phyloP scores from a whole-genome alignment of 2,329 filamentous ascomycete species.

The Neopestalotiopsis rosae region DNA sequence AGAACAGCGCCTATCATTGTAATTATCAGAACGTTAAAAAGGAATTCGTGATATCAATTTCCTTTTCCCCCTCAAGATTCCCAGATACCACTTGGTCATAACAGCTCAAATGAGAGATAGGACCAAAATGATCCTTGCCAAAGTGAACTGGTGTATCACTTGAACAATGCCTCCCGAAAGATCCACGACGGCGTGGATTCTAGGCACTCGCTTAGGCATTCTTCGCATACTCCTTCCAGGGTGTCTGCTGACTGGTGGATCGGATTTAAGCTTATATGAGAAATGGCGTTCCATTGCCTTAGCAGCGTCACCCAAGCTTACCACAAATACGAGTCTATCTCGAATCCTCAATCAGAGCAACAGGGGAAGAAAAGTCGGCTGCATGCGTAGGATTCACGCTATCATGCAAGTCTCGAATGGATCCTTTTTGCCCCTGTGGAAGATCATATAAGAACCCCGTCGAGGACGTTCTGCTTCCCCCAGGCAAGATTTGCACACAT shows the following conservation, averaged over 20 bases:
- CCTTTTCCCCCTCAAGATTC: too few species aligned
- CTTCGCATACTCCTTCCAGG: not conserved
- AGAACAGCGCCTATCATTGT: too few species aligned
- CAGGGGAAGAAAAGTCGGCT: not conserved
- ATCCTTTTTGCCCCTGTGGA: not conserved
- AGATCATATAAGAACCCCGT: not conserved
- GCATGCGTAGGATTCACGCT: not conserved
- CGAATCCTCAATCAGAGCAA: not conserved
- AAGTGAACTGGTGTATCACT: too few species aligned
- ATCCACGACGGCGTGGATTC: not conserved
- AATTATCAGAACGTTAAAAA: too few species aligned
- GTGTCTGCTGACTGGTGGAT: not conserved
- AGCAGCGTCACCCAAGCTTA: not conserved
- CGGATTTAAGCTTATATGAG: not conserved
- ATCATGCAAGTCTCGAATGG: not conserved
- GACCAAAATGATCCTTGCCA: too few species aligned
- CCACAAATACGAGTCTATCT: not conserved
- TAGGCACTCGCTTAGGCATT: not conserved
- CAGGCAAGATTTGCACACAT: not conserved
- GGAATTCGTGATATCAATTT: too few species aligned
- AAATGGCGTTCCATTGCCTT: not conserved
- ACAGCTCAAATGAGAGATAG: too few species aligned
- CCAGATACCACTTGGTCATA: too few species aligned
- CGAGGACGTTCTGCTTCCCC: not conserved
- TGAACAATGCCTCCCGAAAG: too few species aligned